A percentile compares a stretch with the other conserved stretches of the same genome.
phyloP scores from a whole-genome alignment of 352 stramenopile genomes.

The Phytopythium cucurbitacearum region DNA sequence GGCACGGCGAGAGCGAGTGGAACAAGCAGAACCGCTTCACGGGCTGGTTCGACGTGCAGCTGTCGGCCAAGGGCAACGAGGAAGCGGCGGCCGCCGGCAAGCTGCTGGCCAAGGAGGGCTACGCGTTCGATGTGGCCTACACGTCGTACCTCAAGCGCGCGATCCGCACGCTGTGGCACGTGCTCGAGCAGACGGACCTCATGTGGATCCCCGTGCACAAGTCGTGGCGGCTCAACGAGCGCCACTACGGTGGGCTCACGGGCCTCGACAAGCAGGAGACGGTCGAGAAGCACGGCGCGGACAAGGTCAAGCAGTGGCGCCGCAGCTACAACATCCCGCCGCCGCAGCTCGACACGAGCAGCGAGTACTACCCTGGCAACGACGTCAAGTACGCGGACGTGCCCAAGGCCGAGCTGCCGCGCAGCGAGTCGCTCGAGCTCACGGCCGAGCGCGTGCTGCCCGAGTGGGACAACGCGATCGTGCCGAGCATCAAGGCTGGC shows the following conservation, averaged over 20 bases:
- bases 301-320: slow-evolving; percentile 95
- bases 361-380: slow-evolving; percentile 90
- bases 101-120: slow-evolving; percentile 90
- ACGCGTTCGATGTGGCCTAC: slow-evolving; percentile 94
- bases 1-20: slow-evolving; percentile 94
- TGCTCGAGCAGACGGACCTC: slow-evolving; percentile 92
- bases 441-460: slow-evolving; percentile 91
- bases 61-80: slow-evolving; percentile 88
- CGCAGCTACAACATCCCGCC: slow-evolving; percentile 98
- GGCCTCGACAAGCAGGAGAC: slow-evolving; percentile 91
- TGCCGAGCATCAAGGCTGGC: slow-evolving; percentile 87
- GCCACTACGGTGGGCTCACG: slow-evolving; percentile 87
- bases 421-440: slow-evolving; percentile 93
- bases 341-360: slow-evolving; percentile 88
- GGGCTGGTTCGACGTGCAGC: slow-evolving; percentile 92
- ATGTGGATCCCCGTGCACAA: slow-evolving; percentile 96
- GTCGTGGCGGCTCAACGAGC: slow-evolving; percentile 91
- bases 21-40: slow-evolving; percentile 95
- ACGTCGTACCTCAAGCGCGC: slow-evolving; percentile 94
- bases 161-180: slow-evolving; percentile 93
- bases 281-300: slow-evolving; percentile 87
- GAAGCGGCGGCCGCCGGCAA: slow-evolving; percentile 88
- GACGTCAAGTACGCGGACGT: slow-evolving; percentile 91
- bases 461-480: slow-evolving; percentile 89
- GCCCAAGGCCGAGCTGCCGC: slow-evolving; percentile 78